Evolutionary conservation across 2,329 filamentous ascomycete species (phyloP).

Genomic region (Dactylellina leptospora): DNA sequence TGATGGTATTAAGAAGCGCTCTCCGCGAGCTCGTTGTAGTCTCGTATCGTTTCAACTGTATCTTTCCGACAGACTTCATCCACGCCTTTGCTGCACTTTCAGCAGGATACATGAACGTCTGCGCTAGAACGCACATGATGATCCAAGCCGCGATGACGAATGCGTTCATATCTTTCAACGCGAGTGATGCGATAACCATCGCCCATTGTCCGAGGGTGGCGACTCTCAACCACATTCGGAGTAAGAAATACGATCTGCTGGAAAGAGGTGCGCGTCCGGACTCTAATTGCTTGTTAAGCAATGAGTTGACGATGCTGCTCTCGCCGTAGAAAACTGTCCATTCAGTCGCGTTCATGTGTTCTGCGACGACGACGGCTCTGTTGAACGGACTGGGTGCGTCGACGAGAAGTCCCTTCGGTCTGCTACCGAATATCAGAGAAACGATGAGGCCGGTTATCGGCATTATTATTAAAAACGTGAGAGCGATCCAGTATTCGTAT

Average conservation of each 20-base stretch:
- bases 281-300: slow-evolving; percentile 44
- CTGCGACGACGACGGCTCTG: slow-evolving; percentile 28
- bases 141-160: slow-evolving; percentile 35
- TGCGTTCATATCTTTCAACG: slow-evolving; percentile 38
- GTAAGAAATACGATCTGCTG: neutral
- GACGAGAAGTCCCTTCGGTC: slow-evolving; percentile 29
- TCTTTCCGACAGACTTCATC: slow-evolving; percentile 36
- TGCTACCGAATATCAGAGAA: slow-evolving; percentile 31
- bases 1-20: slow-evolving; percentile 35
- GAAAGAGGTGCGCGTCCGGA: slow-evolving; percentile 17
- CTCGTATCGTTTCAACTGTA: slow-evolving; percentile 37
- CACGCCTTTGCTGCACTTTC: slow-evolving; percentile 20
- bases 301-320: slow-evolving; percentile 38
- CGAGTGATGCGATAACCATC: slow-evolving; percentile 28
- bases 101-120: slow-evolving; percentile 19
- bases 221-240: slow-evolving; percentile 18
- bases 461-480: slow-evolving; percentile 28
- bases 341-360: slow-evolving; percentile 45
- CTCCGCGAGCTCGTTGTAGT: slow-evolving; percentile 26
- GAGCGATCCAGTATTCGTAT: slow-evolving; percentile 33
- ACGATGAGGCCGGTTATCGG: slow-evolving; percentile 22
- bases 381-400: slow-evolving; percentile 29
- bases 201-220: slow-evolving; percentile 33
- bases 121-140: slow-evolving; percentile 31
- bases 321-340: slow-evolving; percentile 47